phyloP scores from a whole-genome alignment of 2,329 filamentous ascomycete genomes.

The Aspergillus sp. region DNA sequence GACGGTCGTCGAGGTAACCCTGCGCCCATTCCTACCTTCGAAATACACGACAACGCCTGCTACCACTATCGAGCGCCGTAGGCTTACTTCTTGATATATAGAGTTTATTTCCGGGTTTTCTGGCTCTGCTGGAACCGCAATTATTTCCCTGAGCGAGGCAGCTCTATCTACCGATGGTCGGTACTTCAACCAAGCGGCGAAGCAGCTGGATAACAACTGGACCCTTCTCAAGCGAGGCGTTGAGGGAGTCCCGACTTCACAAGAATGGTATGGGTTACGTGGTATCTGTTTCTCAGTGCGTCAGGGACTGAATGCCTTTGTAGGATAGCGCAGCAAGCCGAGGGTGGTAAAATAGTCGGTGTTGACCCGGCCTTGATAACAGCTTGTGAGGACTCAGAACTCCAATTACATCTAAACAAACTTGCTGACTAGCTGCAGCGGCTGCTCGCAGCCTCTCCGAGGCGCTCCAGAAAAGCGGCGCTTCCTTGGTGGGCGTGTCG shows the following conservation, averaged over 20 bases:
- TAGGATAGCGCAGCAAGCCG: slow-evolving; percentile 75
- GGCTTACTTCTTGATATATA: slow-evolving; percentile 25
- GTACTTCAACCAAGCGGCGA: slow-evolving; percentile 94
- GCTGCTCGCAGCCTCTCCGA: slow-evolving; percentile 75
- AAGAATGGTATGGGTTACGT: slow-evolving; percentile 71
- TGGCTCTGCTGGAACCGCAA: slow-evolving; percentile 89
- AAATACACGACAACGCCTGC: not conserved
- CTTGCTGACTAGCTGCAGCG: slow-evolving; percentile 36
- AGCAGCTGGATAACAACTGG: slow-evolving; percentile 92
- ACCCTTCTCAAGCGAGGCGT: slow-evolving; percentile 86
- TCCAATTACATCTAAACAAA: not conserved
- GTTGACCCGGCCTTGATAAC: slow-evolving; percentile 89
- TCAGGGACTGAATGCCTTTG: slow-evolving; percentile 14
- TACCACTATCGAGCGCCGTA: slow-evolving; percentile 5
- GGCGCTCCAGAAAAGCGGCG: slow-evolving; percentile 82
- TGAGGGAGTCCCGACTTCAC: slow-evolving; percentile 93
- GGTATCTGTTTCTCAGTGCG: not conserved
- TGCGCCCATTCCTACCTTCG: slow-evolving; percentile 4
- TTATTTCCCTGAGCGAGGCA: slow-evolving; percentile 82
- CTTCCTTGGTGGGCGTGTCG: slow-evolving; percentile 70
- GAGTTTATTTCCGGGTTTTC: slow-evolving; percentile 92
- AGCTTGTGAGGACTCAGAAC: slow-evolving; percentile 46
- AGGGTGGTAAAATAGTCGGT: slow-evolving; percentile 81
- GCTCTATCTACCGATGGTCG: slow-evolving; percentile 91
- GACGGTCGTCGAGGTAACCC: slow-evolving; percentile 74